phyloP scores from a whole-genome alignment of 1,284 basidiomycete species.

The Moesziomyces globuligerus region DNA sequence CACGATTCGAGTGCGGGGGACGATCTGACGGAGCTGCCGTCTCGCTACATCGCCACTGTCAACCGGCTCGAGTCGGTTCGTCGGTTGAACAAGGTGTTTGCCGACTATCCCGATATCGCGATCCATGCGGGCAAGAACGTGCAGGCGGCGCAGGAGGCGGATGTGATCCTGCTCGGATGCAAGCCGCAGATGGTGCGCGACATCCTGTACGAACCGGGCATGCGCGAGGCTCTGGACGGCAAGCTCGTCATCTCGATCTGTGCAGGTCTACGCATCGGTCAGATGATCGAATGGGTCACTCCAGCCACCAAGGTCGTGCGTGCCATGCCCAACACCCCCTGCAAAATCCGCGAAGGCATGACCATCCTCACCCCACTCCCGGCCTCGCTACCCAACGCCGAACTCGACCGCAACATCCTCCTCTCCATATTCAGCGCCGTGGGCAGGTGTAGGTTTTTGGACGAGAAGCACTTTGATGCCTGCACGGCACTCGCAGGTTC shows the following conservation, averaged over 20 bases:
- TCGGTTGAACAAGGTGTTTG: constrained; percentile 77
- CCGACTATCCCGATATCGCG: constrained; percentile 72
- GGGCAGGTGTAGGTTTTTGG: constrained; percentile 60
- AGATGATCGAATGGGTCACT: constrained; percentile 80
- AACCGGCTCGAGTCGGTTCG: constrained; percentile 79
- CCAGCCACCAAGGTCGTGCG: constrained; percentile 85
- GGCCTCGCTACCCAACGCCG: constrained; percentile 26
- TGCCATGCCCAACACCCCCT: constrained; percentile 99
- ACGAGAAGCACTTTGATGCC: constrained; percentile 83
- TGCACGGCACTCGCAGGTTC: constrained; percentile 96
- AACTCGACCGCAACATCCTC: constrained; percentile 53
- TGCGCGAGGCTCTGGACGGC: constrained; percentile 83
- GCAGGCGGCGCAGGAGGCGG: constrained; percentile 76
- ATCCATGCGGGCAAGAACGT: constrained; percentile 77
- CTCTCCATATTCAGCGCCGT: constrained; percentile 63
- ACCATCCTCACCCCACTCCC: constrained; percentile 63
- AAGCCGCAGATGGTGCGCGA: constrained; percentile 88
- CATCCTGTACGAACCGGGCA: constrained; percentile 82
- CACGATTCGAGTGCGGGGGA: constrained; percentile 31
- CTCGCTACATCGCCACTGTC: constrained; percentile 89
- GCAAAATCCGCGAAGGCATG: constrained; percentile 72
- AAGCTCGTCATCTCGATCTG: constrained; percentile 97
- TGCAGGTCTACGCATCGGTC: constrained; percentile 88
- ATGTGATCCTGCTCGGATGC: constrained; percentile 77
- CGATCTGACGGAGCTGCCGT: constrained; percentile 72